phyloP scores from a whole-genome alignment of 768 basidiomycete species.

The Dentipellis sp. region DNA sequence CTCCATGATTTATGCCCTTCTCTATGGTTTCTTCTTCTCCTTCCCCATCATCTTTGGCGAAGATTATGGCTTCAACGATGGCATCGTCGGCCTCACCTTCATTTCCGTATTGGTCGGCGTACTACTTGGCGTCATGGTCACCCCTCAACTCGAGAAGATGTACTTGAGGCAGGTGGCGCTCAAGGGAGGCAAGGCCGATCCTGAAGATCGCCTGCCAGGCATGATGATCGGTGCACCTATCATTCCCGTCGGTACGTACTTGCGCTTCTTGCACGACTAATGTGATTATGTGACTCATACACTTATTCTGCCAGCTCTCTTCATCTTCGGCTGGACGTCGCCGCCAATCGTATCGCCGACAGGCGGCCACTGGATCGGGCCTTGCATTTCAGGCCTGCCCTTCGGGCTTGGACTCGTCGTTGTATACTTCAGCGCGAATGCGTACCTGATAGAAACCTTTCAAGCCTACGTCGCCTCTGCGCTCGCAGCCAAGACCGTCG shows the following conservation, averaged over 20 bases:
- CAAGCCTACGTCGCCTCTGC: slow-evolving; percentile 52
- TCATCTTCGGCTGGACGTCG: slow-evolving; percentile 34
- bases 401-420: slow-evolving; percentile 31
- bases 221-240: slow-evolving; percentile 30
- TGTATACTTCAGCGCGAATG: slow-evolving; percentile 31
- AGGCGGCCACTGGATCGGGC: slow-evolving; percentile 29
- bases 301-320: slow-evolving; percentile 19
- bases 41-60: slow-evolving; percentile 30
- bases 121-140: slow-evolving; percentile 23
- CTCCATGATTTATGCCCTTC: slow-evolving; percentile 32
- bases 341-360: slow-evolving; percentile 25
- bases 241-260: slow-evolving; percentile 19
- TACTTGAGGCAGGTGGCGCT: slow-evolving; percentile 24
- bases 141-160: slow-evolving; percentile 25
- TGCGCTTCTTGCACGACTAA: background rate
- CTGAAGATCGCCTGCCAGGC: slow-evolving; percentile 31
- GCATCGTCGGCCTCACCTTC: slow-evolving; percentile 30
- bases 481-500: slow-evolving; percentile 30
- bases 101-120: slow-evolving; percentile 31
- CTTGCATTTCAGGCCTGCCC: slow-evolving; percentile 25
- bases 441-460: slow-evolving; percentile 50
- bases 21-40: slow-evolving; percentile 27
- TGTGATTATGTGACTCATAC: background rate
- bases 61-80: slow-evolving; percentile 27
- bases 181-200: slow-evolving; percentile 26